phyloP scores from a whole-genome alignment of 306 rosid genomes.

The Lupinus albus region DNA sequence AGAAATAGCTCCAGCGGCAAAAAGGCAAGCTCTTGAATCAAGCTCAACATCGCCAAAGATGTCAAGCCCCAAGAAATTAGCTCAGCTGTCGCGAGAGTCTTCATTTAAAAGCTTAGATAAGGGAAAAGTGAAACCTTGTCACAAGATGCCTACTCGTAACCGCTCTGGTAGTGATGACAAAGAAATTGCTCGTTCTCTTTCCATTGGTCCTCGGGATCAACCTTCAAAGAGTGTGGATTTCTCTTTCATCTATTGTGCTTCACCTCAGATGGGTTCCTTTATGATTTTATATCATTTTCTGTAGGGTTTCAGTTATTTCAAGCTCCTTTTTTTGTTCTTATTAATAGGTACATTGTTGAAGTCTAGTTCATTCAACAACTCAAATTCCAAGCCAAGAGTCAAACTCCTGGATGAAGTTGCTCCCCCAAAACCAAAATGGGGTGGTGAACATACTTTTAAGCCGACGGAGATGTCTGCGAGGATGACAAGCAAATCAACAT shows the following conservation, averaged over 20 bases:
- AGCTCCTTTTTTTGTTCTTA: constrained; percentile 34
- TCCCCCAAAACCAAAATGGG: constrained; percentile 64
- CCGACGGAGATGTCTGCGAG: constrained; percentile 62
- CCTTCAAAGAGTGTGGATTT: constrained; percentile 53
- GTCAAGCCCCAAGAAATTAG: constrained; percentile 59
- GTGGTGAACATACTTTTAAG: constrained; percentile 58
- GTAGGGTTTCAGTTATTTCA: constrained; percentile 32
- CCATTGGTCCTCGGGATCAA: constrained; percentile 52
- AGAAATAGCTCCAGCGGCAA: constrained; percentile 63
- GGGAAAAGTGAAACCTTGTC: constrained; percentile 57
- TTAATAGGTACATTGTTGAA: constrained; percentile 65
- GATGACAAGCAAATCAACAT: constrained; percentile 63
- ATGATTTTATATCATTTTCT: constrained; percentile 28
- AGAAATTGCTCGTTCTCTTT: constrained; percentile 60
- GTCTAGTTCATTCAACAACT: constrained; percentile 73
- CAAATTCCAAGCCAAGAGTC: constrained; percentile 70
- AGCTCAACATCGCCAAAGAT: constrained; percentile 67
- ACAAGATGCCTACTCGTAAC: constrained; percentile 50
- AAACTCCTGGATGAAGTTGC: constrained; percentile 76
- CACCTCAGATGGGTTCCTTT: constrained; percentile 21
- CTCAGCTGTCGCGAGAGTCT: constrained; percentile 65
- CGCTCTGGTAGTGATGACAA: constrained; percentile 49
- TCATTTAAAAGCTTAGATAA: constrained; percentile 74
- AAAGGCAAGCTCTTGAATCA: constrained; percentile 77
- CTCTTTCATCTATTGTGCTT: constrained; percentile 30